Conservation (phyloP, 371 early-diverging fungal species). For the Apophysomyces sp. region DNA sequence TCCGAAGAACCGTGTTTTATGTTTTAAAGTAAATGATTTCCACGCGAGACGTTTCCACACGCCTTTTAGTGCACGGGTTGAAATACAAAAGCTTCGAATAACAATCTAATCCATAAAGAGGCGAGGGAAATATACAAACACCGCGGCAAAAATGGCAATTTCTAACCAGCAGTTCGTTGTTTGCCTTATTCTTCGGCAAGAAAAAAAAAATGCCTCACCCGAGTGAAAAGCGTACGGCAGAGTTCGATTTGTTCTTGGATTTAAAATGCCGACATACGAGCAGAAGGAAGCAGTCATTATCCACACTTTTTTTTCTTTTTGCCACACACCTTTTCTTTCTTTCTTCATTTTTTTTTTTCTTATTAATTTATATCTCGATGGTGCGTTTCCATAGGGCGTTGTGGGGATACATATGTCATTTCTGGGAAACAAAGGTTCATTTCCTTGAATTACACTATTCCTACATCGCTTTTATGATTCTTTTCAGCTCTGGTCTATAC, state of each 20-base stretch:
- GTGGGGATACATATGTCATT: not conserved
- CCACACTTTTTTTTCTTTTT: not conserved
- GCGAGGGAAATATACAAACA: not conserved
- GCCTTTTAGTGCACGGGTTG: not conserved
- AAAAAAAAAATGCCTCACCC: not conserved
- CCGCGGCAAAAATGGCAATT: not conserved
- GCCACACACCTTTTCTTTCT: not conserved
- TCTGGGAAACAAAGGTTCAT: constrained; percentile 39
- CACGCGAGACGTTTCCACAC: not conserved
- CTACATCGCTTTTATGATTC: constrained; percentile 32
- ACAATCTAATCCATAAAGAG: not conserved
- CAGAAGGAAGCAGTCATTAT: not conserved
- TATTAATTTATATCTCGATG: not conserved
- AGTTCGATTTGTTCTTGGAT: not conserved
- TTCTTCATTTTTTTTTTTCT: not conserved
- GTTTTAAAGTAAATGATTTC: not conserved
- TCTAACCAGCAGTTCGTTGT: not conserved
- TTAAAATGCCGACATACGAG: not conserved
- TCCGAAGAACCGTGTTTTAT: not conserved
- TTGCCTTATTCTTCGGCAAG: not conserved
- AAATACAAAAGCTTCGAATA: not conserved
- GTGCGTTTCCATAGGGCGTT: not conserved
- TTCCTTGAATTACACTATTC: constrained; percentile 47
- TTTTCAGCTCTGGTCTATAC: constrained; percentile 30
- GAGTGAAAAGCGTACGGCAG: not conserved